Evolutionary conservation across 2,329 filamentous ascomycete genomes (phyloP), one percentile per base, ranked within the genome.

Genomic region (Beauveria medogensis): DNA sequence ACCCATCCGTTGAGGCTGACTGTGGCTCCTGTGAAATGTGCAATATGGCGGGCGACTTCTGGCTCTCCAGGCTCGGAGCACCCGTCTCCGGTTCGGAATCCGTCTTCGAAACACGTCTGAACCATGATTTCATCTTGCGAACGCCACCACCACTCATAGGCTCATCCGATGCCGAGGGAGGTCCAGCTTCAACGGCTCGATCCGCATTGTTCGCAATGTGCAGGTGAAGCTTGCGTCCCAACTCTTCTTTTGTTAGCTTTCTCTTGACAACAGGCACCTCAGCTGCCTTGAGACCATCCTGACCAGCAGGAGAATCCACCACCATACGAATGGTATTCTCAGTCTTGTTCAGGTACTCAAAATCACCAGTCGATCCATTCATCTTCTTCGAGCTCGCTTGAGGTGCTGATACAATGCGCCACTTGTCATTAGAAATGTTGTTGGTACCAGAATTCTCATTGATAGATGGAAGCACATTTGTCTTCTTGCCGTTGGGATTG

Each of bases 281-380:
- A 0, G 77, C 75, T 2, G 70, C 67, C 1, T 73, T 68, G 3
- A 71, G 70, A 51, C 68, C 72, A n/a, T 66, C 64, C 3, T 69
- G 70, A 2, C 73, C 73, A 3, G 80, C 78, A 3, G 81, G 81
- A 61, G 78, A 72, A 44, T 60, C 58, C 28, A 50, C 43, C n/a
- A 84, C 82, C 5, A 84, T 69, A 6, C 81, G 79, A 66, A 84
- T 84, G 0, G 80, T 83, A 55, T 80, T 76, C 61, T 80, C 77
- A 3, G 76, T 75, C 37, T 71, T 74, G 54, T 75, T 73, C 8
- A 83, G 69, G 64, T 78, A 80, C 28, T 79, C 75, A 7, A 82
- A 66, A 14, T 73, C 74, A 16, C 67, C 70, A 46, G 70, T 69
- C 58, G 68, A 69, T n/a, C 76, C 75, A 48, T 64, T 64, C 16